These are phyloP conservation scores for Suzukiozyma palmioleophila DNA, from an alignment of 1,139 yeast genomes.

Conservation along the genomic window DNA sequence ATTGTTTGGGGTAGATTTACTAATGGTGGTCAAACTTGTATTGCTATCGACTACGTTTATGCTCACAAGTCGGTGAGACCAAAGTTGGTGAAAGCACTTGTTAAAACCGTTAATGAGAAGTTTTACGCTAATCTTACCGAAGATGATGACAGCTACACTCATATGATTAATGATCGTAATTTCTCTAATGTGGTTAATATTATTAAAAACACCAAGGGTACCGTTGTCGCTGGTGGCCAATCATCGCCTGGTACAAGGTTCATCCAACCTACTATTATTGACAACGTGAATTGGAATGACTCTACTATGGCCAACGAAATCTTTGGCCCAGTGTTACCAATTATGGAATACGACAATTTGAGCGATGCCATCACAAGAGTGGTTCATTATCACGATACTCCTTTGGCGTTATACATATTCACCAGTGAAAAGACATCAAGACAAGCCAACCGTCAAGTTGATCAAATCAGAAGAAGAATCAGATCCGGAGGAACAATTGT, in stretches of 20 bases:
- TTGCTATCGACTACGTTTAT: constrained; percentile 77
- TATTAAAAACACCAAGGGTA: constrained; percentile 54
- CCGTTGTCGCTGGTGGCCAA: constrained; percentile 54
- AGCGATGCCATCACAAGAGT: constrained; percentile 34
- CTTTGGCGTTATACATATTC: constrained; percentile 77
- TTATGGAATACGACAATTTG: constrained; percentile 52
- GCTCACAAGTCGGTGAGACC: constrained; percentile 56
- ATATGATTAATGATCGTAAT: constrained; percentile 59
- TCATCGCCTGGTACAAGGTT: constrained; percentile 40
- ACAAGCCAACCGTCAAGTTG: constrained; percentile 42
- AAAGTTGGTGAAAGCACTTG: constrained; percentile 43
- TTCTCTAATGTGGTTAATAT: constrained; percentile 45
- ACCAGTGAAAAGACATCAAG: constrained; percentile 40
- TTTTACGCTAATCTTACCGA: constrained; percentile 27
- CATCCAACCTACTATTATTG: constrained; percentile 72
- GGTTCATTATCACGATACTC: constrained; percentile 61
- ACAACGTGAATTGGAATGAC: constrained; percentile 60
- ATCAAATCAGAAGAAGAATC: constrained; percentile 45
- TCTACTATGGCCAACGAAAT: constrained; percentile 70
- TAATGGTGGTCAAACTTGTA: constrained; percentile 87
- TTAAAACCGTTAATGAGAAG: constrained; percentile 28
- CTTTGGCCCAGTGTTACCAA: constrained; percentile 84
- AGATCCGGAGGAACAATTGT: constrained; percentile 73
- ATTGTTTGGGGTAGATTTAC: constrained; percentile 74
- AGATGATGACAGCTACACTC: constrained; percentile 46